phyloP scores from a whole-genome alignment of 164 flowering plant genomes.

The Warburgia ugandensis region DNA sequence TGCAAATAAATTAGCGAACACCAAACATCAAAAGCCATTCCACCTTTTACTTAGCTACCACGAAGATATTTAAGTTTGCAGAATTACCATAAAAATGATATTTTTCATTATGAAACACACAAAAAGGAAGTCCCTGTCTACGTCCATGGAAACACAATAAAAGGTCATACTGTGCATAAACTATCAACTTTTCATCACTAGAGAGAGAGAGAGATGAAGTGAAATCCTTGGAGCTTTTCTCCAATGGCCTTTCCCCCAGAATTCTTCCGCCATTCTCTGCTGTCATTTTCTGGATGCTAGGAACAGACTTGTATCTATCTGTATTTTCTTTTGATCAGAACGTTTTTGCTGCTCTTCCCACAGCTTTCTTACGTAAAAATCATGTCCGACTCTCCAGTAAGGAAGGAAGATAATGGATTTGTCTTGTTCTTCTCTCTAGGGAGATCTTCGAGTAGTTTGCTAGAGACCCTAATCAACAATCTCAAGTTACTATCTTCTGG shows the following conservation, averaged over 20 bases:
- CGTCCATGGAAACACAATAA: neutral
- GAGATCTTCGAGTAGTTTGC: conserved; percentile 86
- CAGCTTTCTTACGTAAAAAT: conserved; percentile 69
- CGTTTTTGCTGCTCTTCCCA: conserved; percentile 86
- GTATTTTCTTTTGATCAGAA: conserved; percentile 29
- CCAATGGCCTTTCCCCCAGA: conserved; percentile 80
- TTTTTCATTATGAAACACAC: no score
- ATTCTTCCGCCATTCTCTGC: conserved; percentile 84
- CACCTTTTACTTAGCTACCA: no score
- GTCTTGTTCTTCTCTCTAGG: conserved; percentile 73
- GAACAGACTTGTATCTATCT: conserved; percentile 26
- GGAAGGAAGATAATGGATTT: conserved; percentile 77
- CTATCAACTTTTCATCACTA: no score
- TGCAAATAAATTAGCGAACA: no score
- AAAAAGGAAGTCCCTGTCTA: no score
- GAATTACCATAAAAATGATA: no score
- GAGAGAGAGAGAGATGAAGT: conserved; percentile 30
- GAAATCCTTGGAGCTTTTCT: conserved; percentile 50
- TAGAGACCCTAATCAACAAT: conserved; percentile 84
- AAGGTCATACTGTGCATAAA: neutral
- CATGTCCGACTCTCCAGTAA: conserved; percentile 67
- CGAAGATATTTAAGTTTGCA: no score
- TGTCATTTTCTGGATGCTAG: conserved; percentile 51
- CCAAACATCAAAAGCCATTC: no score
- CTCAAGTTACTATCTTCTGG: conserved; percentile 71